A percentile compares a stretch with the other conserved stretches of the same genome.
These are phyloP conservation scores for Pneumocystis sp. DNA, from an alignment of 1,139 yeast species.

Conservation along the genomic window DNA sequence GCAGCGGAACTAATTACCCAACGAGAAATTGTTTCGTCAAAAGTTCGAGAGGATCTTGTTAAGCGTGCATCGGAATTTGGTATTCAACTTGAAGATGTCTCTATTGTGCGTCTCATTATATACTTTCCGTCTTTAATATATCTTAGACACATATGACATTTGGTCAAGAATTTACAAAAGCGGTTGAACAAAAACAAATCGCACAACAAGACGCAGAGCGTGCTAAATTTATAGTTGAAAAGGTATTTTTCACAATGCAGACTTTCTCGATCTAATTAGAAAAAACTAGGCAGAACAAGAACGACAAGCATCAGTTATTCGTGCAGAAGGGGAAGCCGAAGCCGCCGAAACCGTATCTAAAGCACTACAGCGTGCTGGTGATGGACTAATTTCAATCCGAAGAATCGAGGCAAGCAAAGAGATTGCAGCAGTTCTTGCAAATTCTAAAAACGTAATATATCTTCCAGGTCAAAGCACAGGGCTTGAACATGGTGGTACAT, in stretches of 20 bases:
- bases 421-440: slow-evolving; percentile 75
- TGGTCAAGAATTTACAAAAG: slow-evolving; percentile 93
- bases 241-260: not conserved
- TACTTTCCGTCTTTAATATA: not conserved
- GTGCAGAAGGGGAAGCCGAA: slow-evolving; percentile 99
- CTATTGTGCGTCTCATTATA: slow-evolving; percentile 31
- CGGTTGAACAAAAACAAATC: slow-evolving; percentile 96
- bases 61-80: slow-evolving; percentile 77
- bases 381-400: slow-evolving; percentile 84
- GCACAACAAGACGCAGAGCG: slow-evolving; percentile 99
- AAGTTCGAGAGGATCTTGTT: slow-evolving; percentile 75
- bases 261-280: not conserved
- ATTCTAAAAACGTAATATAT: slow-evolving; percentile 78
- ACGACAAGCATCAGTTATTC: slow-evolving; percentile 80
- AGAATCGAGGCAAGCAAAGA: slow-evolving; percentile 94
- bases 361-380: slow-evolving; percentile 90
- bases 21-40: slow-evolving; percentile 84
- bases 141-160: slow-evolving; percentile 77
- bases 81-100: slow-evolving; percentile 87
- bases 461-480: slow-evolving; percentile 35
- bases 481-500: not conserved
- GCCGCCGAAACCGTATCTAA: slow-evolving; percentile 91
- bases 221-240: slow-evolving; percentile 84
- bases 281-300: slow-evolving; percentile 72
- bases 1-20: slow-evolving; percentile 96